Conservation (phyloP, 495 filamentous ascomycete species). For the Neurospora sp. region DNA sequence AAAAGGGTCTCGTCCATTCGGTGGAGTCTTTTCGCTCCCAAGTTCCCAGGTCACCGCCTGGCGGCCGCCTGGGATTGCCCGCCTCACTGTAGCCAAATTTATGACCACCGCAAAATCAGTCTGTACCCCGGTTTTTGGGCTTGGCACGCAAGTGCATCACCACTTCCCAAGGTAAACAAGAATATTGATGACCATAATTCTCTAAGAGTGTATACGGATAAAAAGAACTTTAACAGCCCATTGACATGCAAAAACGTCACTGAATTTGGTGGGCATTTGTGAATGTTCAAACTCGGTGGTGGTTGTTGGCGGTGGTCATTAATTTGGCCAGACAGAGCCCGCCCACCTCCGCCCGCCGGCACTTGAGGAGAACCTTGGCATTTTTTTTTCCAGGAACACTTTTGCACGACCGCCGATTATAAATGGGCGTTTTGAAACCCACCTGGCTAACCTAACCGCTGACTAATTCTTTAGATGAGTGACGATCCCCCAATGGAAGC, state of each 20-base stretch:
- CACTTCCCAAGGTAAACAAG: no score
- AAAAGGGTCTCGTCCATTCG: neutral
- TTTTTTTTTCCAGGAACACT: neutral
- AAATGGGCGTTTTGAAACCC: neutral
- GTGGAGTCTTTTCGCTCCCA: neutral
- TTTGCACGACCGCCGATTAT: neutral
- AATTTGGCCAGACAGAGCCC: neutral
- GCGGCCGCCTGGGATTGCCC: neutral
- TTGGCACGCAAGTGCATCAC: no score
- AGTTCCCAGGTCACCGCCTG: neutral
- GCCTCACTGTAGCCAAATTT: neutral
- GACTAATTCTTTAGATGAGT: neutral
- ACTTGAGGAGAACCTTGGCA: neutral
- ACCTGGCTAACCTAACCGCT: neutral
- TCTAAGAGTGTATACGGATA: no score
- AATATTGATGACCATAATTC: no score
- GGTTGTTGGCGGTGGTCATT: no score
- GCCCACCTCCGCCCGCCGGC: neutral
- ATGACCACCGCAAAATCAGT: no score
- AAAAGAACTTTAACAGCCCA: no score
- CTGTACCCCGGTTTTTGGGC: no score
- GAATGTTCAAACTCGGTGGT: no score
- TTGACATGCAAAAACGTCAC: no score
- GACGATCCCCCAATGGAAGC: neutral
- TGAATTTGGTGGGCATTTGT: no score